phyloP scores from a whole-genome alignment of 2,329 filamentous ascomycete genomes.

The Venturiaceae sp. region DNA sequence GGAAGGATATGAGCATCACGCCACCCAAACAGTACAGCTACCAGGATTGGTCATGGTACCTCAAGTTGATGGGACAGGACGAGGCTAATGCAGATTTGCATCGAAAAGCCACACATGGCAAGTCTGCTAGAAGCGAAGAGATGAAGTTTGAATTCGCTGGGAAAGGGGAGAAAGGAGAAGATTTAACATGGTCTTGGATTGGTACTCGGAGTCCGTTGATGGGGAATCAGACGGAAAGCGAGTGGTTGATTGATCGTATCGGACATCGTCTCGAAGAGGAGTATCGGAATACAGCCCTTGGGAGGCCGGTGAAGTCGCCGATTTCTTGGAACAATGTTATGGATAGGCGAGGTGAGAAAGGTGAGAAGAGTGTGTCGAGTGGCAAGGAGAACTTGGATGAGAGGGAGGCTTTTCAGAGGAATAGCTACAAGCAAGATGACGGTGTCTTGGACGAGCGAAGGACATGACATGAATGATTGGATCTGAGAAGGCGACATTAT shows the following conservation, averaged over 20 bases:
- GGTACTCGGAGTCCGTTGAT: conserved; percentile 60
- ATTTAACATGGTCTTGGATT: conserved; percentile 64
- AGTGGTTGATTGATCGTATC: conserved; percentile 63
- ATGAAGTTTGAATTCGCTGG: conserved; percentile 1
- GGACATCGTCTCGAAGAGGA: conserved; percentile 45
- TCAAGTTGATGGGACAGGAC: conserved; percentile 26
- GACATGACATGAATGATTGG: background rate
- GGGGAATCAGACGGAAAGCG: conserved; percentile 56
- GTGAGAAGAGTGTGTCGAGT: background rate
- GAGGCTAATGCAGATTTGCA: conserved; percentile 29
- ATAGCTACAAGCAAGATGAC: background rate
- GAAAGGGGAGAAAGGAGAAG: conserved; percentile 14
- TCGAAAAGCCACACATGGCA: conserved; percentile 12
- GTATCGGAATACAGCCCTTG: conserved; percentile 21
- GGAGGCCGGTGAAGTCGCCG: background rate
- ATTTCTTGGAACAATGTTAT: background rate
- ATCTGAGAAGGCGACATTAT: background rate
- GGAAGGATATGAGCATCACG: conserved; percentile 28
- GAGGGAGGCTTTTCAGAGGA: background rate
- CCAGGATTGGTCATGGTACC: conserved; percentile 28
- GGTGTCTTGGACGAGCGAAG: background rate
- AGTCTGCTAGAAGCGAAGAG: background rate
- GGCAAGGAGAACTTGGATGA: background rate
- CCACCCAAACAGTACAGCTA: conserved; percentile 30
- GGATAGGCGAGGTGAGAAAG: background rate